These are phyloP conservation scores for Fusarium udum DNA, from an alignment of 2,329 filamentous ascomycete species.

Conservation along the genomic window DNA sequence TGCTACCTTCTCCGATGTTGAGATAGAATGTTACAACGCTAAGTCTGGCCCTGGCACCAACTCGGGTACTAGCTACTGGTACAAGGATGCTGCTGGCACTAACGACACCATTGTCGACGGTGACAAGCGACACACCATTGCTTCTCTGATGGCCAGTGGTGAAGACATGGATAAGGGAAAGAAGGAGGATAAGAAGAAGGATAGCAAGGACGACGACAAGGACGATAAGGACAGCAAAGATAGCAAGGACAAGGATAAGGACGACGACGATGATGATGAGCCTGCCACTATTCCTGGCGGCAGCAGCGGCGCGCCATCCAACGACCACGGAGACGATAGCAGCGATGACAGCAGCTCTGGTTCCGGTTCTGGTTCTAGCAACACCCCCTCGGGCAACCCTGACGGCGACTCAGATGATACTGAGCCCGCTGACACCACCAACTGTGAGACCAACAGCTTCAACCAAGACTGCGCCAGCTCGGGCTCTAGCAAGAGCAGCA, in stretches of 20 bases:
- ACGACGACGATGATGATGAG: slow-evolving; percentile 31
- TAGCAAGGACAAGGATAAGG: slow-evolving; percentile 16
- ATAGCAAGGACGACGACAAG: slow-evolving; percentile 20
- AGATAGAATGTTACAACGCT: slow-evolving; percentile 85
- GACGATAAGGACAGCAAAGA: slow-evolving; percentile 27
- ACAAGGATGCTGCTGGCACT: slow-evolving; percentile 69
- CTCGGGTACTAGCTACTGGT: slow-evolving; percentile 78
- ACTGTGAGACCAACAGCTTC: slow-evolving; percentile 53
- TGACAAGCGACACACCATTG: slow-evolving; percentile 78
- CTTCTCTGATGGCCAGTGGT: slow-evolving; percentile 83
- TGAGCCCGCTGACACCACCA: slow-evolving; percentile 37
- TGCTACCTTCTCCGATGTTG: slow-evolving; percentile 78
- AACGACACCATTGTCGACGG: slow-evolving; percentile 83
- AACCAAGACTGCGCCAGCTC: slow-evolving; percentile 51
- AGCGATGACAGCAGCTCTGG: slow-evolving; percentile 21
- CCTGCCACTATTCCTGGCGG: slow-evolving; percentile 39
- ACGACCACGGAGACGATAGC: slow-evolving; percentile 33
- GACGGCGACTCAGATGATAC: slow-evolving; percentile 27
- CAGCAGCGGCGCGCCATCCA: slow-evolving; percentile 26
- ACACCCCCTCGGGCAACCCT: slow-evolving; percentile 30
- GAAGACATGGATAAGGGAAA: slow-evolving; percentile 70
- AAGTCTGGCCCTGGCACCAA: slow-evolving; percentile 70
- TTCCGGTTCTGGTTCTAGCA: slow-evolving; percentile 8
- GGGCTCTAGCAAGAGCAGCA: slow-evolving; percentile 24
- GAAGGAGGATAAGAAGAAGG: slow-evolving; percentile 41